Evolutionary conservation across 163 green algal species (phyloP), one percentile per base, ranked within the genome.

Genomic region (Scenedesmus sp.): DNA sequence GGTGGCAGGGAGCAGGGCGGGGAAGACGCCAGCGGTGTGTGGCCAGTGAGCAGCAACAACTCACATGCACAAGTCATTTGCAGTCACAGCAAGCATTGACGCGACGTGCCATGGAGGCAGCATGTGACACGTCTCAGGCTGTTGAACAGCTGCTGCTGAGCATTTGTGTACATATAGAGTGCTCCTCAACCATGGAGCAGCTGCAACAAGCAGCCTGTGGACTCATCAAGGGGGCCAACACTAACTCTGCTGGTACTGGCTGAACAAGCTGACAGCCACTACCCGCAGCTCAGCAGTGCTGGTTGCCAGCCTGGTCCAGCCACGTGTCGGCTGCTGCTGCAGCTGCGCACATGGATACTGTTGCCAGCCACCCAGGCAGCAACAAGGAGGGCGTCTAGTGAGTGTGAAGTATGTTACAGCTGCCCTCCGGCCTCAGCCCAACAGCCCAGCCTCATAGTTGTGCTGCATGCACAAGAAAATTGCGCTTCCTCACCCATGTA

Each of bases 401-500:
- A n/a, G n/a, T n/a, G n/a, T n/a, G n/a, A n/a, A n/a, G n/a, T n/a
- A n/a, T n/a, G n/a, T n/a, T n/a, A n/a, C n/a, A n/a, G n/a, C n/a
- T n/a, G n/a, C n/a, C n/a, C n/a, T n/a, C n/a, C n/a, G n/a, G n/a
- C n/a, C n/a, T n/a, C n/a, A n/a, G n/a, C n/a, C n/a, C n/a, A n/a
- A n/a, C n/a, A n/a, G n/a, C n/a, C n/a, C n/a, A n/a, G n/a, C n/a
- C n/a, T n/a, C n/a, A n/a, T n/a, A n/a, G n/a, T n/a, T n/a, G n/a
- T n/a, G n/a, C n/a, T n/a, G n/a, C n/a, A n/a, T n/a, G n/a, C n/a
- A n/a, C n/a, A n/a, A n/a, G n/a, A n/a, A n/a, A n/a, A n/a, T n/a
- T n/a, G n/a, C n/a, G n/a, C 0, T 0, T 42, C 68, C 81, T 86
- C 51, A 95, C 92, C 93, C 78, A 97, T 78, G 92, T 97, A 97